Evolutionary conservation across 495 filamentous ascomycete genomes (phyloP).

Genomic region (Penicillium canescens): DNA sequence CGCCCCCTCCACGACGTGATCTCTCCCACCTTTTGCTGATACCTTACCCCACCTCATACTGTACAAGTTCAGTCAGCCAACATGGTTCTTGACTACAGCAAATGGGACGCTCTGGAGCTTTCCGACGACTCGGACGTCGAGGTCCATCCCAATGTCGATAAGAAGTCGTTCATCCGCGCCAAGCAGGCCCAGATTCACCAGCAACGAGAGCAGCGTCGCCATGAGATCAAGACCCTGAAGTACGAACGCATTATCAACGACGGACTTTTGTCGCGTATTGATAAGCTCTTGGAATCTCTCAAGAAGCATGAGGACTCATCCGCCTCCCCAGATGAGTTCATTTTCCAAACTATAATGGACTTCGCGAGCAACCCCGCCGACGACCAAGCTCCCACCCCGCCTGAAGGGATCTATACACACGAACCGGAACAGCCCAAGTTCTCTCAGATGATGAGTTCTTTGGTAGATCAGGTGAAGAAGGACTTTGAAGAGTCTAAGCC

Average conservation of each 20-base stretch:
- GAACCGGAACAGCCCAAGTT: constrained; percentile 79
- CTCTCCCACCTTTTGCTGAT: neutral
- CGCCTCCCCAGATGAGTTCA: constrained; percentile 73
- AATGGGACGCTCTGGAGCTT: constrained; percentile 94
- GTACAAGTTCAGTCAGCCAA: constrained; percentile 24
- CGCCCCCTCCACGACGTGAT: too few species aligned
- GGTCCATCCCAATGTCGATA: constrained; percentile 98
- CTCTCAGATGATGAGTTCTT: constrained; percentile 89
- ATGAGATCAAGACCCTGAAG: constrained; percentile 86
- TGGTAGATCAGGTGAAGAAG: constrained; percentile 93
- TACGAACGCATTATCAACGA: constrained; percentile 95
- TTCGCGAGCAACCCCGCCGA: constrained; percentile 67
- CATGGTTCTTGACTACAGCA: constrained; percentile 95
- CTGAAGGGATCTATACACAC: constrained; percentile 75
- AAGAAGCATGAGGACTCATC: constrained; percentile 67
- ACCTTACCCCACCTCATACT: constrained; percentile 23
- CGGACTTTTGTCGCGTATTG: constrained; percentile 79
- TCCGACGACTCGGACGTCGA: constrained; percentile 98
- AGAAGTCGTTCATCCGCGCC: constrained; percentile 95
- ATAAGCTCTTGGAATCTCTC: constrained; percentile 69
- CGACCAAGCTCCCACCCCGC: constrained; percentile 70
- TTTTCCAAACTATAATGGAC: constrained; percentile 87
- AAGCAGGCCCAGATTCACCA: constrained; percentile 97
- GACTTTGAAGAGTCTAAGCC: constrained; percentile 70
- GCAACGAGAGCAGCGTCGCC: constrained; percentile 77